Evolutionary conservation across 2,329 filamentous ascomycete species (phyloP).

Genomic region (Cladosporium sp.): DNA sequence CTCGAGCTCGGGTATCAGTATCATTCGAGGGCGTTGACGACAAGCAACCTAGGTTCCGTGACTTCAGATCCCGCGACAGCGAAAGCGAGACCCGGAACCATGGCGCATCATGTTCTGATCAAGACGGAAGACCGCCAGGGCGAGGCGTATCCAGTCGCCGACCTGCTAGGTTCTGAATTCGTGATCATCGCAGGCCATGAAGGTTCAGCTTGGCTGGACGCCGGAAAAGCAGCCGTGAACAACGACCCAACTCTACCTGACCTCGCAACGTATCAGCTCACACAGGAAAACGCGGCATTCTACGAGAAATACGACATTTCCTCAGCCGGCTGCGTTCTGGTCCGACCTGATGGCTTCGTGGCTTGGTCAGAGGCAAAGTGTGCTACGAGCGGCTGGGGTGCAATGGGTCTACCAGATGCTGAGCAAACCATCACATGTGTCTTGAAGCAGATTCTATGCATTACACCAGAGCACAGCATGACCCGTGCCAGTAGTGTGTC

Average conservation of each 20-base stretch:
- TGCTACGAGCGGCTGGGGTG: conserved; percentile 1
- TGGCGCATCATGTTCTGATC: conserved; percentile 14
- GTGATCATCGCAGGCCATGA: conserved; percentile 12
- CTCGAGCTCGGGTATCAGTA: conserved; percentile 17
- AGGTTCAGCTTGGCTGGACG: conserved; percentile 6
- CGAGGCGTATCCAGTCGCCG: conserved; percentile 12
- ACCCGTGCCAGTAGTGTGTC: neutral
- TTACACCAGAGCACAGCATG: neutral
- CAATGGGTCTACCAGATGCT: neutral
- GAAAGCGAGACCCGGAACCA: conserved; percentile 12
- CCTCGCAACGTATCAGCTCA: neutral
- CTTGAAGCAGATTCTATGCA: conserved; percentile 6
- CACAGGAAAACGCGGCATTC: neutral
- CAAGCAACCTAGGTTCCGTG: conserved; percentile 1
- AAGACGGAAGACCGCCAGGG: neutral
- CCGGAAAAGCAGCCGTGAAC: neutral
- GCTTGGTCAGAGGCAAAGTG: conserved; percentile 5
- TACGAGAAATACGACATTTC: neutral
- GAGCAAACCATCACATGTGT: conserved; percentile 1
- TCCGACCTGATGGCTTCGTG: conserved; percentile 3
- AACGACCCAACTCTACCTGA: neutral
- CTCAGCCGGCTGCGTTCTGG: neutral
- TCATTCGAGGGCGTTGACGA: conserved; percentile 13
- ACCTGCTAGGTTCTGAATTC: conserved; percentile 13
- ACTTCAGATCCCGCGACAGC: conserved; percentile 11